Conservation (phyloP, 169 alveolate species). For the Perkinsus chesapeaki region DNA sequence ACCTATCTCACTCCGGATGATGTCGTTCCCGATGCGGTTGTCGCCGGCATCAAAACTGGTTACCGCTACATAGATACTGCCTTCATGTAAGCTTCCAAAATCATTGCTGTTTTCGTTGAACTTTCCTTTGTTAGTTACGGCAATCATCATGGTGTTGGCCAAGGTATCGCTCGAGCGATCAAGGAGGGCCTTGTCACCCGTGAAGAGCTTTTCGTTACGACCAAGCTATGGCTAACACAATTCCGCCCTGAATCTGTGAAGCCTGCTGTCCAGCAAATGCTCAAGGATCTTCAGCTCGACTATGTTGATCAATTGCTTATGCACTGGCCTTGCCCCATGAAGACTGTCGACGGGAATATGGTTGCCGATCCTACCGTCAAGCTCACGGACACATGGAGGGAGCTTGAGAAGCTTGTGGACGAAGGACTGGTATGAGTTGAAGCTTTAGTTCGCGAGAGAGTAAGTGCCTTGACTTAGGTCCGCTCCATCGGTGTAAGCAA, state of each 20-base stretch:
- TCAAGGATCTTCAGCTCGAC: slow-evolving; percentile 34
- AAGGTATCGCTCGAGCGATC: slow-evolving; percentile 44
- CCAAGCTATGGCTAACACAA: slow-evolving; percentile 42
- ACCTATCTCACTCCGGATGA: background rate
- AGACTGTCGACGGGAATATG: background rate
- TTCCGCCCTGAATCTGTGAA: slow-evolving; percentile 29
- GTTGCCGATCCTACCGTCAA: background rate
- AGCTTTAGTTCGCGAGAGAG: background rate
- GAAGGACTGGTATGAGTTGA: slow-evolving; percentile 35
- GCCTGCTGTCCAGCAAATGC: slow-evolving; percentile 26
- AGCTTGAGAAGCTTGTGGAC: slow-evolving; percentile 45
- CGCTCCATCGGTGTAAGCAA: slow-evolving; percentile 43
- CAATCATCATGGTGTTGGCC: slow-evolving; percentile 57
- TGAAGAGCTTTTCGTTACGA: slow-evolving; percentile 55
- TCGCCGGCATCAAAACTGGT: background rate
- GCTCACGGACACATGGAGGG: slow-evolving; percentile 32
- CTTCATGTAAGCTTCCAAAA: slow-evolving; percentile 20
- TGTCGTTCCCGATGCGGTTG: background rate
- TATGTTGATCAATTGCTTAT: slow-evolving; percentile 50
- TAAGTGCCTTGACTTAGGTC: background rate
- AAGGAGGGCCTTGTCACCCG: slow-evolving; percentile 47
- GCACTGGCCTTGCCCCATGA: slow-evolving; percentile 53
- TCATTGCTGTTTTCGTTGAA: background rate
- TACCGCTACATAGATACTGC: slow-evolving; percentile 55
- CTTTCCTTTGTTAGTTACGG: background rate